phyloP scores from a whole-genome alignment of 2,329 filamentous ascomycete genomes.

The Botrytis galanthina region DNA sequence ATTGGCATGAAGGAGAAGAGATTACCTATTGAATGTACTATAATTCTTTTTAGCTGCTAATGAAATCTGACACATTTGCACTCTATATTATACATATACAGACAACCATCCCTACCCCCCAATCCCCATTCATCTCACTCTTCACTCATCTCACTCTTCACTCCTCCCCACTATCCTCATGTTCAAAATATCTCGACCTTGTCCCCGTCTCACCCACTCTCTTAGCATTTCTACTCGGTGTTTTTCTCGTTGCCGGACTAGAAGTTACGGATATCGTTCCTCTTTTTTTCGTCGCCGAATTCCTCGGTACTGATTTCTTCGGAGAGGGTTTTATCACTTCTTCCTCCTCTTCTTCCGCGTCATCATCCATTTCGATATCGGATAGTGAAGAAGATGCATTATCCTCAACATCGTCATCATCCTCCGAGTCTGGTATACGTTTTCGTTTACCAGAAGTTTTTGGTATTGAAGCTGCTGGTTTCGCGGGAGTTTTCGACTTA shows the following conservation, averaged over 20 bases:
- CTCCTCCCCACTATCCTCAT: conserved; percentile 27
- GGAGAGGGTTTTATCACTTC: neutral
- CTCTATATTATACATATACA: too few relatives aligned
- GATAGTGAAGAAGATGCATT: conserved; percentile 9
- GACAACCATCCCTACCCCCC: too few relatives aligned
- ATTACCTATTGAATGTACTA: too few relatives aligned
- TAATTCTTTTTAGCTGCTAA: too few relatives aligned
- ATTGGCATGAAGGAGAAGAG: too few relatives aligned
- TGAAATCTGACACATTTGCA: too few relatives aligned
- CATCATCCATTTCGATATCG: neutral
- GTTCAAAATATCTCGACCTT: conserved; percentile 37
- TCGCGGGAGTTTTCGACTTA: conserved; percentile 13
- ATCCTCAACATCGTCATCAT: conserved; percentile 15
- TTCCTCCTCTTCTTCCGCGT: neutral
- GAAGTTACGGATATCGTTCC: conserved; percentile 15
- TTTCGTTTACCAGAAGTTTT: conserved; percentile 23
- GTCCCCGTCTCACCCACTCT: conserved; percentile 33
- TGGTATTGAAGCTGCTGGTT: neutral
- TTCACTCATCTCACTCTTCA: neutral
- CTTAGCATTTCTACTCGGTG: conserved; percentile 32
- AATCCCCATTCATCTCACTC: neutral
- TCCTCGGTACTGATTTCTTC: conserved; percentile 3
- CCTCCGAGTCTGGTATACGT: conserved; percentile 23
- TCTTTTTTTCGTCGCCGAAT: conserved; percentile 13
- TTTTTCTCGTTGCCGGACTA: conserved; percentile 26